phyloP scores from a whole-genome alignment of 1,284 basidiomycete species.

The Microbotryum scabiosae region DNA sequence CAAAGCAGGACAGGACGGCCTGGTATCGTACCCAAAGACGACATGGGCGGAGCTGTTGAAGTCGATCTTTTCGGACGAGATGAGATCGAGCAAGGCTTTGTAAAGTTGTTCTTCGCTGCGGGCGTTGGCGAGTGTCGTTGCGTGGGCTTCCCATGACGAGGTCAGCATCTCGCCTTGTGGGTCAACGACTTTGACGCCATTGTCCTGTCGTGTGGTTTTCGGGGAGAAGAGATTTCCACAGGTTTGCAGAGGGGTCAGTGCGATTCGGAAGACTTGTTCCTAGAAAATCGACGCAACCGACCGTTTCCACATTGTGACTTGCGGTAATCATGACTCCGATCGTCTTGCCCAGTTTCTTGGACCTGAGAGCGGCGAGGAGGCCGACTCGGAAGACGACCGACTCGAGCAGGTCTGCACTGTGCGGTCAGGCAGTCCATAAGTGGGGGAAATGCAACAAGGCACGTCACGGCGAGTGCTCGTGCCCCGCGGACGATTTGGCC shows the following conservation, averaged over 20 bases:
- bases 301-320: conserved; percentile 93
- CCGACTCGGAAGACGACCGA: conserved; percentile 90
- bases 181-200: conserved; percentile 97
- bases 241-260: background rate
- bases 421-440: conserved; percentile 14
- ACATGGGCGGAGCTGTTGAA: conserved; percentile 67
- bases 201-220: conserved; percentile 58
- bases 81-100: conserved; percentile 55
- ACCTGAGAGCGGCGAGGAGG: conserved; percentile 78
- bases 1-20: conserved; percentile 78
- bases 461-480: background rate
- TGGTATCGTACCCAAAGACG: conserved; percentile 86
- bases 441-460: background rate
- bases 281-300: conserved; percentile 40
- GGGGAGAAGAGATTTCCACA: conserved; percentile 12
- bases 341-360: conserved; percentile 79
- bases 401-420: conserved; percentile 73
- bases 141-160: conserved; percentile 81
- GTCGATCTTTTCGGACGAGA: conserved; percentile 66
- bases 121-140: conserved; percentile 84
- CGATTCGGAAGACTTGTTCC: background rate
- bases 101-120: conserved; percentile 63
- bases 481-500: background rate
- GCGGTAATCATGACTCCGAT: conserved; percentile 99
- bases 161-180: conserved; percentile 99